Evolutionary conservation across 2,329 filamentous ascomycete genomes (phyloP).

Genomic region (Herpotrichia juniperi): DNA sequence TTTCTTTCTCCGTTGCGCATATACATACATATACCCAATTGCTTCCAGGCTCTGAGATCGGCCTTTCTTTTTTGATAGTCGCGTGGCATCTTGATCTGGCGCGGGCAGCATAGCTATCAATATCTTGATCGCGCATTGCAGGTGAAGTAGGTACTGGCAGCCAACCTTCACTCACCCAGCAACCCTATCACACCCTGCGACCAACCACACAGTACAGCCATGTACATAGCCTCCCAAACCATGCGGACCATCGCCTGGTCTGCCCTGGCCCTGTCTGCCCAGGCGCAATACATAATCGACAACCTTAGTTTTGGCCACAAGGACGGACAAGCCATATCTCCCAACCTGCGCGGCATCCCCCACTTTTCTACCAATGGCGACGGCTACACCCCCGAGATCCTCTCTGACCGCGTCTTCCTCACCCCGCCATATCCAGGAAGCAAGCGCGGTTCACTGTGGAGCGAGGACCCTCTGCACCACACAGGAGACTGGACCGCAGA

Average conservation of each 20-base stretch:
- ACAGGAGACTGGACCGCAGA: constrained; percentile 79
- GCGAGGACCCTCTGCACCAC: constrained; percentile 64
- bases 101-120: constrained; percentile 18
- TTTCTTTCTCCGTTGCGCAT: constrained; percentile 23
- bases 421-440: constrained; percentile 89
- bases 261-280: constrained; percentile 56
- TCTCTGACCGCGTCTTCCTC: constrained; percentile 90
- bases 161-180: background rate
- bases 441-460: constrained; percentile 83
- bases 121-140: constrained; percentile 12
- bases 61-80: constrained; percentile 11
- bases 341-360: constrained; percentile 61
- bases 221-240: constrained; percentile 40
- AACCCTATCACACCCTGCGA: background rate
- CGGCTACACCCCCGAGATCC: constrained; percentile 62
- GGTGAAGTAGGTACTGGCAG: constrained; percentile 16
- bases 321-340: constrained; percentile 67
- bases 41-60: background rate
- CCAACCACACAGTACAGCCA: constrained; percentile 16
- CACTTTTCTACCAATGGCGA: constrained; percentile 63
- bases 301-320: constrained; percentile 80
- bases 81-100: constrained; percentile 26
- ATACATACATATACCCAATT: constrained; percentile 42
- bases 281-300: constrained; percentile 71
- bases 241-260: constrained; percentile 51